Percentiles rank a stretch among this genome's conserved stretches.
Evolutionary conservation across 1,284 basidiomycete species (phyloP).

Genomic region (Cystobasidiaceae sp.): DNA sequence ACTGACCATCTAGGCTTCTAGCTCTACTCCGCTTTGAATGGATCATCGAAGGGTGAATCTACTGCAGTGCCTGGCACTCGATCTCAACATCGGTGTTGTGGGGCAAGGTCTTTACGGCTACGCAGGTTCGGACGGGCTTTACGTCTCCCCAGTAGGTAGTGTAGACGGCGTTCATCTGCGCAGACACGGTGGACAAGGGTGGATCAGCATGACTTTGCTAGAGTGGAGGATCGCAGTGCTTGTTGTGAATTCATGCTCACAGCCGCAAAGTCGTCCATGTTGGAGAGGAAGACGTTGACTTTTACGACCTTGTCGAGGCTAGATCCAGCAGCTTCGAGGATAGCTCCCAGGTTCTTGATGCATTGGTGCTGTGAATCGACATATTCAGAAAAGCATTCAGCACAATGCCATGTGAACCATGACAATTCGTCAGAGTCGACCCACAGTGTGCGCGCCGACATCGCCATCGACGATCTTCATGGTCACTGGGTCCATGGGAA

Average conservation of each 20-base stretch:
- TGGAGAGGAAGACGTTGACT: slow-evolving; percentile 56
- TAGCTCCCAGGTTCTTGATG: slow-evolving; percentile 55
- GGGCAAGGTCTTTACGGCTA: slow-evolving; percentile 11
- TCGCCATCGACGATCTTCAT: slow-evolving; percentile 14
- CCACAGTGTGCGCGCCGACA: not conserved
- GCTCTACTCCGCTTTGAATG: too few relatives aligned
- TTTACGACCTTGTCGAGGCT: slow-evolving; percentile 59
- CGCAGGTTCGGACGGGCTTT: not conserved
- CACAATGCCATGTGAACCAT: too few relatives aligned
- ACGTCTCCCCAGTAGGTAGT: slow-evolving; percentile 1
- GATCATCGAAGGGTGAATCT: too few relatives aligned
- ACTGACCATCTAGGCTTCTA: too few relatives aligned
- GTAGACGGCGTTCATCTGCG: slow-evolving; percentile 56
- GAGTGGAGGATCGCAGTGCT: too few relatives aligned
- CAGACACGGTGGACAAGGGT: not conserved
- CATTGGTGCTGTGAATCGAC: slow-evolving; percentile 56
- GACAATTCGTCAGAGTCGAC: too few relatives aligned
- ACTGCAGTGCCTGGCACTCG: slow-evolving; percentile 17
- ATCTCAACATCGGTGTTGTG: slow-evolving; percentile 19
- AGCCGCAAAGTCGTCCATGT: slow-evolving; percentile 56
- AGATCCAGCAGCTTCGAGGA: slow-evolving; percentile 54
- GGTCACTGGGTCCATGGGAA: not conserved
- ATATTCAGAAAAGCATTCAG: too few relatives aligned
- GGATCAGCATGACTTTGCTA: not conserved
- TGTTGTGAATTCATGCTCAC: not conserved